These are phyloP conservation scores for Diplotaxis tenuifolia DNA, from an alignment of 345 rosid species.

Conservation along the genomic window DNA sequence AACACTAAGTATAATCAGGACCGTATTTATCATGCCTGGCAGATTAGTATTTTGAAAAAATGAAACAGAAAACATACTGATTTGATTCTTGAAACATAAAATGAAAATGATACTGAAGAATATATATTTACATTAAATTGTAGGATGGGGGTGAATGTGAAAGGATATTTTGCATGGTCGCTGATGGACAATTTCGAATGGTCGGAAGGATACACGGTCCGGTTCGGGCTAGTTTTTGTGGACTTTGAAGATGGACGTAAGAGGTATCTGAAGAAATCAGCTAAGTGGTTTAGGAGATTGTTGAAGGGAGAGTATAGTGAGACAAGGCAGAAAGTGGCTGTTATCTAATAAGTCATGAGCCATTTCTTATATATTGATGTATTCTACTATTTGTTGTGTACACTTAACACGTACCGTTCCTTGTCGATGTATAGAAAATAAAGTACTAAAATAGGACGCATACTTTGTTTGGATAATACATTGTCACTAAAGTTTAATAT, in stretches of 20 bases:
- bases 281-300: conserved; percentile 35
- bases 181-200: conserved; percentile 47
- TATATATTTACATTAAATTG: background rate
- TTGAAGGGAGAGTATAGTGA: conserved; percentile 2
- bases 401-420: background rate
- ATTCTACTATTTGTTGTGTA: background rate
- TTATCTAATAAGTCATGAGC: conserved; percentile 2
- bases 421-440: background rate
- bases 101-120: background rate
- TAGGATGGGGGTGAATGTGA: conserved; percentile 42
- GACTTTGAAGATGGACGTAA: conserved; percentile 39
- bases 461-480: too few species aligned
- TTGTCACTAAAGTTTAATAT: too few species aligned
- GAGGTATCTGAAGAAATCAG: conserved; percentile 41
- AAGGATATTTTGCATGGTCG: conserved; percentile 48
- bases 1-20: background rate
- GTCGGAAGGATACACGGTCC: conserved; percentile 40
- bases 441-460: too few species aligned
- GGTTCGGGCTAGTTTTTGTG: conserved; percentile 45
- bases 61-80: too few species aligned
- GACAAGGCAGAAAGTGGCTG: conserved; percentile 22
- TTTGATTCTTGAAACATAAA: too few species aligned
- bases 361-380: too few species aligned
- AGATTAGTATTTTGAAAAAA: background rate
- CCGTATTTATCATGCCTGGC: background rate